Conservation (phyloP, 331 rosid genomes). For the Stylosanthes scabra region DNA sequence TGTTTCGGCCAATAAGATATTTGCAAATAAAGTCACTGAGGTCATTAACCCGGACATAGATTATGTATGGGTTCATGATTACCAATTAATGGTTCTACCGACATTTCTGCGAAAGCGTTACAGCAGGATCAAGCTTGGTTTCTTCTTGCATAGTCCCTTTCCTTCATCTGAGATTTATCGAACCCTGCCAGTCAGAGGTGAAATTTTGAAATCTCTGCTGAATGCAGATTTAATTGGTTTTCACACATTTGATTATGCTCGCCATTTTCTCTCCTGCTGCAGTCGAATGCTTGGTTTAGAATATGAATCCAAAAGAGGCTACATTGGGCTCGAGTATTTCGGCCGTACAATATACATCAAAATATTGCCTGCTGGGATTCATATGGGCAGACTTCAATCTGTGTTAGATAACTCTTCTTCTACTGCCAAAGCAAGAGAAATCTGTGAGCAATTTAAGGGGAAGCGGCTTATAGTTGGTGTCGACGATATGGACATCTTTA, state of each 20-base stretch:
- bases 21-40: conserved; percentile 75
- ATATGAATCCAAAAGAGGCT: conserved; percentile 71
- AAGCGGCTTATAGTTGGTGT: conserved; percentile 66
- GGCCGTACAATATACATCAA: conserved; percentile 77
- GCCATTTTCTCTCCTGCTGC: conserved; percentile 81
- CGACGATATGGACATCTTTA: conserved; percentile 72
- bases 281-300: conserved; percentile 78
- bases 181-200: conserved; percentile 74
- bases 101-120: conserved; percentile 65
- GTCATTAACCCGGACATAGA: conserved; percentile 67
- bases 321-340: conserved; percentile 75
- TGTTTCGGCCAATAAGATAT: conserved; percentile 72
- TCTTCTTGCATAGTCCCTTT: conserved; percentile 67
- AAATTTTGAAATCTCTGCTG: conserved; percentile 71
- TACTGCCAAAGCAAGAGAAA: conserved; percentile 57
- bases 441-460: conserved; percentile 59
- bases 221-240: conserved; percentile 80
- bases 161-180: conserved; percentile 80
- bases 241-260: conserved; percentile 89
- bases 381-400: conserved; percentile 73
- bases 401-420: conserved; percentile 59
- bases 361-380: conserved; percentile 81
- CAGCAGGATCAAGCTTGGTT: conserved; percentile 68
- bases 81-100: conserved; percentile 90
- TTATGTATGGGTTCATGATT: conserved; percentile 91